Evolutionary conservation across 2,329 filamentous ascomycete genomes (phyloP), one percentile per base, ranked within the genome.

Genomic region (Xylaria sp.): DNA sequence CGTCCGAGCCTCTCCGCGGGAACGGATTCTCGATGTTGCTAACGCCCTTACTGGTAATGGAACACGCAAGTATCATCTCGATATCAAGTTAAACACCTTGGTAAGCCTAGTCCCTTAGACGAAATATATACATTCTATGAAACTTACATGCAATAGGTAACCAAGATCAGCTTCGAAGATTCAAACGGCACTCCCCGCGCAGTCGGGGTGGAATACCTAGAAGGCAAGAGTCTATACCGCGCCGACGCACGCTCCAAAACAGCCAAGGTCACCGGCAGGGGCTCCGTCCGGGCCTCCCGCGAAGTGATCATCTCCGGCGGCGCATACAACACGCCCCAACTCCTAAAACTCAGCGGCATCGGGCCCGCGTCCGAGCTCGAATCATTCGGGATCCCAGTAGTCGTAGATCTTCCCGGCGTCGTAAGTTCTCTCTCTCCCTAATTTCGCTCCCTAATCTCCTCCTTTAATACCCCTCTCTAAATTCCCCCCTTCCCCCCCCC

Each of bases 361-460:
- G 84, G 84, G 1, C 78, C 81, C 10, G 76, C 74, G n/a, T 75
- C 70, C 0, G 81, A 84, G 73, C 79, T 84, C 18, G 54, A 74
- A 40, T 69, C 71, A 37, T 75, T 85, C 73, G 77, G 80, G 25
- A 90, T 91, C 68, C 78, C 82, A 0, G 81, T 89, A 9, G 74
- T 89, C 51, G 78, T 81, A 2, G 83, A 91, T 74, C 81, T 89
- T 1, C 89, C 88, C 0, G 90, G 88, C 55, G 89, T 92, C 12
- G 90, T 90, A 32, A 84, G 82, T 47, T 90, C n/a, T n/a, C n/a
- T 90, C 77, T 80, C 90, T 0, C 83, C 87, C 75, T 87, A 91
- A 77, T 85, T 90, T 90, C 77, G 80, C 90, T 0, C 83, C 87
- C 75, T 87, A 91, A 77, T 85, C 61, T 84, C 84, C 77, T n/a